Percentiles rank a stretch among this genome's conserved stretches.
phyloP scores from a whole-genome alignment of 73 alveolate species.

The Symbiodinium natans region DNA sequence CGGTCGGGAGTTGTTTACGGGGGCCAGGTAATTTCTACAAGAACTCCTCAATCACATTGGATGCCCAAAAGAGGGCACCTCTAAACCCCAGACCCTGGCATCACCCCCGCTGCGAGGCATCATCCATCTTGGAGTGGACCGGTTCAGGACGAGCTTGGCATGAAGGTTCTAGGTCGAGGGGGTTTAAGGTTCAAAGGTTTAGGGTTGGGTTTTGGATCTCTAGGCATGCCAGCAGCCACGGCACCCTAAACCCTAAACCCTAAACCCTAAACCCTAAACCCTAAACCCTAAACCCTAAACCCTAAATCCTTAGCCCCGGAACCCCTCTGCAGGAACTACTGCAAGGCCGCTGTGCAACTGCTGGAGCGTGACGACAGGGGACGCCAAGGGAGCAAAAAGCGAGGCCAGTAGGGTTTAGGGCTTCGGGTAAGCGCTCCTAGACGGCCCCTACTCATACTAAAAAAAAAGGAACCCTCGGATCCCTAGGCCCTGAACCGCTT shows the following conservation, averaged over 20 bases:
- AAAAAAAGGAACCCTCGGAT: too few species aligned
- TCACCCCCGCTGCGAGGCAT: background rate
- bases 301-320: too few species aligned
- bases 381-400: background rate
- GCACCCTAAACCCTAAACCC: background rate
- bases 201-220: background rate
- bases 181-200: background rate
- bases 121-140: background rate
- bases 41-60: too few species aligned
- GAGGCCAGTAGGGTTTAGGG: background rate
- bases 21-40: too few species aligned
- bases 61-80: too few species aligned
- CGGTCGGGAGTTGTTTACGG: too few species aligned
- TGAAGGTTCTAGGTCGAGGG: background rate
- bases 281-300: background rate
- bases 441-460: too few species aligned
- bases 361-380: background rate
- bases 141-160: background rate
- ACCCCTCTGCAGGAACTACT: background rate
- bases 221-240: too few species aligned
- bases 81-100: too few species aligned
- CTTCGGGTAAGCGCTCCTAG: too few species aligned
- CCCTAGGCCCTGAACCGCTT: too few species aligned
- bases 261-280: background rate
- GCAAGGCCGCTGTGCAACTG: background rate